Evolutionary conservation across 2,329 filamentous ascomycete species (phyloP).

Genomic region (Ceratocystis destructans): DNA sequence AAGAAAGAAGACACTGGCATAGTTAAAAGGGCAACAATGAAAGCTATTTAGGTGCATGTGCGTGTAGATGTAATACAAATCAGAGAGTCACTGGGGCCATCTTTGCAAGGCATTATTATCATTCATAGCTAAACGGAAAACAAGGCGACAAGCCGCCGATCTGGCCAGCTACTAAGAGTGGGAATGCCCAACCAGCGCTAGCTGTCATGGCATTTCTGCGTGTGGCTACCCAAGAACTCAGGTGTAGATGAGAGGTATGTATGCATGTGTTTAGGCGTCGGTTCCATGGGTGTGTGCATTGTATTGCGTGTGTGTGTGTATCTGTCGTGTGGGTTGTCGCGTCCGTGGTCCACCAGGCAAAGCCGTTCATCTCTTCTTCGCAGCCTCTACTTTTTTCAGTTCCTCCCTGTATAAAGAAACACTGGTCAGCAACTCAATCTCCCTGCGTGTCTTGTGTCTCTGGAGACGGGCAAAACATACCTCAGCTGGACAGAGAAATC

Average conservation of each 20-base stretch:
- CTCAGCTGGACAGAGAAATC: conserved; percentile 92
- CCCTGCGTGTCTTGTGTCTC: not conserved
- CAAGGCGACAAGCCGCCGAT: not conserved
- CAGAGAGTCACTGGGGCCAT: not conserved
- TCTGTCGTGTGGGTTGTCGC: not conserved
- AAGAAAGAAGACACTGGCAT: no score
- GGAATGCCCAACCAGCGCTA: not conserved
- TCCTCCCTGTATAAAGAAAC: conserved; percentile 50
- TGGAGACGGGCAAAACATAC: conserved; percentile 37
- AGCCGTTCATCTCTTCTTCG: conserved; percentile 44
- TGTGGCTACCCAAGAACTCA: not conserved
- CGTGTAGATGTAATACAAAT: no score
- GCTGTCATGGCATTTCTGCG: not conserved
- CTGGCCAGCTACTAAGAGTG: not conserved
- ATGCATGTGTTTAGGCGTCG: not conserved
- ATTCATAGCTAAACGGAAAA: not conserved
- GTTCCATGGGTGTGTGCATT: not conserved
- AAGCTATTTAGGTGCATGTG: not conserved
- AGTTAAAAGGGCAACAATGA: not conserved
- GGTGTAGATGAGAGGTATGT: not conserved
- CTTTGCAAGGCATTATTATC: not conserved
- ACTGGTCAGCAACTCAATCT: conserved; percentile 17
- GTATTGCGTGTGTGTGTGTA: not conserved
- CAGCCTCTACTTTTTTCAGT: conserved; percentile 79
- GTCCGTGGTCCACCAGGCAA: not conserved